Evolutionary conservation across 2,329 filamentous ascomycete genomes (phyloP), one percentile per base, ranked within the genome.

Genomic region (Pestalotiopsis sp.): DNA sequence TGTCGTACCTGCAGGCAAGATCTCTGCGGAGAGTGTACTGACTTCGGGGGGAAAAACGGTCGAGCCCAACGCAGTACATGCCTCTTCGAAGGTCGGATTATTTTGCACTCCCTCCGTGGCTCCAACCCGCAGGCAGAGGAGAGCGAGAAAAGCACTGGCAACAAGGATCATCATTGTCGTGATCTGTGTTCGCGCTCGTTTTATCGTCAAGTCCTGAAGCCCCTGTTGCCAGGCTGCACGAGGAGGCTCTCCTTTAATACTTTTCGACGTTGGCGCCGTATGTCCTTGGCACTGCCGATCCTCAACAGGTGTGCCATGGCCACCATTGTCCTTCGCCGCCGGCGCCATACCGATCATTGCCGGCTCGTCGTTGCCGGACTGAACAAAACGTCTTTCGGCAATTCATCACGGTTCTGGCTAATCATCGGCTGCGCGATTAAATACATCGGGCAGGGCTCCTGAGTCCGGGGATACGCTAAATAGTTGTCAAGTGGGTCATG

Each of bases 1-100:
- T 20, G 13, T 63, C 4, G 66, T 68, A n/a, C 58, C 49, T 14
- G 62, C 62, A 17, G 63, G 56, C 13, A 70, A 31, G 31, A 68
- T 63, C 12, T 69, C 61, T n/a, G 66, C 27, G 6, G 31, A 62
- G 3, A 62, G 31, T 39, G 59, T 62, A 17, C 38, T 62, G 59
- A 62, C 36, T 6, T 62, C 59, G 5, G 59, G n/a, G 36, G 59
- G 41, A 41, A 62, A 38, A 31, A 41, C 14, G 11, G 59, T 36
- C n/a, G 59, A 31, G 31, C 36, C 31, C 14, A 62, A 13, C 4
- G 14, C 12, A 12, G 59, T 6, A 23, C 36, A 62, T 12, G 59
- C 27, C 14, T 25, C 12, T 9, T 62, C 59, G 38, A 62, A 62
- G 4, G 27, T 41, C 23, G 27, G 14, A 23, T 62, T 36, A 3